Evolutionary conservation across 129 eudicot species (phyloP).

Genomic region (Tagetes patula): DNA sequence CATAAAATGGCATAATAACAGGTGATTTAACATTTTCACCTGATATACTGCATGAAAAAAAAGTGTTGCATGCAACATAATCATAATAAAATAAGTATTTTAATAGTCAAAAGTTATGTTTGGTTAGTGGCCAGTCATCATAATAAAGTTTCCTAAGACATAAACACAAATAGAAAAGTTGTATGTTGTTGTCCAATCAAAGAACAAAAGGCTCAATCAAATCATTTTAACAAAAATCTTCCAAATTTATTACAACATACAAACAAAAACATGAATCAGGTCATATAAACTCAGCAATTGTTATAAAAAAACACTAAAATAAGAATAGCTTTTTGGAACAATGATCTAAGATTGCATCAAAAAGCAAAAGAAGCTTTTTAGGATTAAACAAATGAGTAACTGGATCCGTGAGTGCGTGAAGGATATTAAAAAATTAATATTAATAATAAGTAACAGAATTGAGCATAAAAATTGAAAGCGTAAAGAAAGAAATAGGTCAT

Average conservation of each 20-base stretch:
- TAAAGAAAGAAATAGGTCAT: no score
- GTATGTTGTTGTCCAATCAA: slow-evolving; percentile 11
- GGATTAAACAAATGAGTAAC: no score
- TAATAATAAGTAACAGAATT: no score
- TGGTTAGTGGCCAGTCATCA: slow-evolving; percentile 28
- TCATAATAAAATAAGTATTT: neutral
- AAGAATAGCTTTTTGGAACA: neutral
- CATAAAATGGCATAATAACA: neutral
- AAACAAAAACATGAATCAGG: neutral
- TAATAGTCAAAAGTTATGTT: slow-evolving; percentile 15
- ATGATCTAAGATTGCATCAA: slow-evolving; percentile 25
- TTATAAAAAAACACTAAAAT: neutral
- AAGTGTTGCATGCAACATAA: neutral
- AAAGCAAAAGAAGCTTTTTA: slow-evolving; percentile 7
- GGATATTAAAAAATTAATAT: neutral
- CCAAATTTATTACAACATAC: neutral
- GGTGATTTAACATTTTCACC: neutral
- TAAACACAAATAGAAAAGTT: slow-evolving; percentile 1
- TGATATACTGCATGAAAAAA: neutral
- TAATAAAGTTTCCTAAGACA: slow-evolving; percentile 16
- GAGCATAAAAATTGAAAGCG: no score
- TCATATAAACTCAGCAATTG: neutral
- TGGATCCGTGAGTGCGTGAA: slow-evolving; percentile 25
- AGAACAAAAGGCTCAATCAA: slow-evolving; percentile 2
- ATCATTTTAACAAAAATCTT: neutral